Evolutionary conservation across 257 asterid species (phyloP).

Genomic region (Eucommia ulmoides): DNA sequence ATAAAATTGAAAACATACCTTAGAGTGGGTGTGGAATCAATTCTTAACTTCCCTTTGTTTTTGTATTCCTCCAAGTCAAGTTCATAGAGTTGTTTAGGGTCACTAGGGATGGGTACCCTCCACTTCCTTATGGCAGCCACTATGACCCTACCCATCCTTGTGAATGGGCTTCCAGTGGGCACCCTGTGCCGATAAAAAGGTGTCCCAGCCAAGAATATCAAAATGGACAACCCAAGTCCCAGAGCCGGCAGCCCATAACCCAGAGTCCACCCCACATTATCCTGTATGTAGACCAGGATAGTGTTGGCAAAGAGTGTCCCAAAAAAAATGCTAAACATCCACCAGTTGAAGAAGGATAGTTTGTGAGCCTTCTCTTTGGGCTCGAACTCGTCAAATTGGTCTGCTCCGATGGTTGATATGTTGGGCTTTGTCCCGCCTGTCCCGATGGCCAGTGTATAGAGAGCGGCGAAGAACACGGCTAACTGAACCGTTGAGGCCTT

Average conservation of each 20-base stretch:
- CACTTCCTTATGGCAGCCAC: slow-evolving; percentile 3
- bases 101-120: slow-evolving; percentile 1
- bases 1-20: not conserved
- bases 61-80: not conserved
- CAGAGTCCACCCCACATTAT: slow-evolving; percentile 1
- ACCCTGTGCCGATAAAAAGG: not conserved
- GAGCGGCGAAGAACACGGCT: not conserved
- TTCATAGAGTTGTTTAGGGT: slow-evolving; percentile 1
- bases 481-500: not conserved
- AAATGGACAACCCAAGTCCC: not conserved
- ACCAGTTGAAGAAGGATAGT: not conserved
- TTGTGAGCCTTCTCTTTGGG: not conserved
- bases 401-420: not conserved
- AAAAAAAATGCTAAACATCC: not conserved
- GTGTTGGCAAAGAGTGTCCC: slow-evolving; percentile 1
- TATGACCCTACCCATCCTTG: not conserved
- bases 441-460: not conserved
- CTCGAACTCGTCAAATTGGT: not conserved
- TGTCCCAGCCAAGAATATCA: not conserved
- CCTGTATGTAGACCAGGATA: not conserved
- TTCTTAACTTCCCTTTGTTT: not conserved
- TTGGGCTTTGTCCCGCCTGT: slow-evolving; percentile 1
- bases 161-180: slow-evolving; percentile 1
- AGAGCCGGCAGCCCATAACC: not conserved
- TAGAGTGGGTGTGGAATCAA: not conserved